Evolutionary conservation across 768 basidiomycete genomes (phyloP), one percentile per base, ranked within the genome.

Genomic region (Tricholoma terreum): DNA sequence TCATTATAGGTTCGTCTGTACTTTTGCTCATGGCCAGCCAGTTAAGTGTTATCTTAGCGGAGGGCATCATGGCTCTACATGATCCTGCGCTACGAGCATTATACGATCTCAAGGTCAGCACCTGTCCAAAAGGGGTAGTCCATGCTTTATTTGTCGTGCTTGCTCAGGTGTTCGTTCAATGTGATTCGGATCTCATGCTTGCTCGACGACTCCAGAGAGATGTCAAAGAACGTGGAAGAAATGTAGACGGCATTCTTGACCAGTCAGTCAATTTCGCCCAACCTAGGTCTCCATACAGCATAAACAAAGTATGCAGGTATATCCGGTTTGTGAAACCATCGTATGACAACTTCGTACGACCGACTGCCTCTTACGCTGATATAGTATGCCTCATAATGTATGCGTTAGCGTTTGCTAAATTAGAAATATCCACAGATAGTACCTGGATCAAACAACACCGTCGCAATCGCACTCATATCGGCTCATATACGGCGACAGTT

Each of bases 131-230:
- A 33, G 33, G 42, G 4, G 2, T 11, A 7, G 34, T 45, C 50
- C 48, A 27, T 46, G 43, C 42, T 4, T 55, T 30, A 9, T 40
- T 42, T 0, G 43, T 30, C 15, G 50, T 33, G 3, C 34, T 19
- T 30, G 14, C 6, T 48, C 54, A 92, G 89, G 78, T 94, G 4
- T 94, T 92, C 61, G 93, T 94, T 6, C 92, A 96, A 76, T 91
- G 89, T 58, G 94, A 98, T 68, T 89, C 94, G 7, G 97, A 99
- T 70, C 75, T 98, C 19, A 99, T 99, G 97, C 86, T 99, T 49
- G 93, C 96, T 1, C 84, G 97, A 56, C 84, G 97, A 36, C 89
- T 99, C 54, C 79, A 84, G 60, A 80, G 97, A 54, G 97, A 98
- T 65, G 83, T 92, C 15, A 82, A 85, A 64, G 94, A 99, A 69